Evolutionary conservation across 2,329 filamentous ascomycete species (phyloP), one percentile per base, ranked within the genome.

Genomic region (Tolypocladium cylindrosporum): DNA sequence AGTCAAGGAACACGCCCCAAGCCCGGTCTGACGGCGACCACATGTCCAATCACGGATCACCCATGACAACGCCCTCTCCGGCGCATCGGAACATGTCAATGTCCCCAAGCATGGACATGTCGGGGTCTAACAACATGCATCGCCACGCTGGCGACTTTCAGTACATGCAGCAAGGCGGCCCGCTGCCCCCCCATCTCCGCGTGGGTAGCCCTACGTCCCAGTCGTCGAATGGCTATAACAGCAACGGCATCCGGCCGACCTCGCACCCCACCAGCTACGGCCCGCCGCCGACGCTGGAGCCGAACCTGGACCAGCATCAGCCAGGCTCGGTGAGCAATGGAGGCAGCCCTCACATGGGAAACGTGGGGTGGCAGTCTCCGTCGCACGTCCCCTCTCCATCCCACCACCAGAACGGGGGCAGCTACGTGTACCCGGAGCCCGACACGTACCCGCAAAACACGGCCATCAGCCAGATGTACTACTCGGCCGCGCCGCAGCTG

Each of bases 351-450:
- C 92, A 97, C 72, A 90, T 96, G 85, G 74, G 77, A 61, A 85
- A 81, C 60, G 81, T 90, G 61, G 89, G 90, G 57, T 97, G 93
- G 92, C 89, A 91, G 63, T 95, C 91, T 5, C 91, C 91, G 4
- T 84, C 86, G 2, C 89, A 92, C 64, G 83, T 85, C 62, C 81
- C 82, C 39, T 85, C 91, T 63, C 85, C 88, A 11, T 87, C 88
- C 10, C 88, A 51, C 11, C 31, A 36, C 31, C 45, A 91, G 61
- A 74, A 77, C 51, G 83, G 81, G 51, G 84, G 82, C 55, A 79
- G 79, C 61, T 92, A 91, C 62, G 85, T 89, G 61, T 96, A 95
- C 68, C 85, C 88, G 9, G 95, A 97, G 64, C 89, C 90, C 0
- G 91, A 96, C 65, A 83, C 84, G 34, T 87, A 87, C 60, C 80